Evolutionary conservation across 306 rosid species (phyloP).

Genomic region (Prunus kanzakura): DNA sequence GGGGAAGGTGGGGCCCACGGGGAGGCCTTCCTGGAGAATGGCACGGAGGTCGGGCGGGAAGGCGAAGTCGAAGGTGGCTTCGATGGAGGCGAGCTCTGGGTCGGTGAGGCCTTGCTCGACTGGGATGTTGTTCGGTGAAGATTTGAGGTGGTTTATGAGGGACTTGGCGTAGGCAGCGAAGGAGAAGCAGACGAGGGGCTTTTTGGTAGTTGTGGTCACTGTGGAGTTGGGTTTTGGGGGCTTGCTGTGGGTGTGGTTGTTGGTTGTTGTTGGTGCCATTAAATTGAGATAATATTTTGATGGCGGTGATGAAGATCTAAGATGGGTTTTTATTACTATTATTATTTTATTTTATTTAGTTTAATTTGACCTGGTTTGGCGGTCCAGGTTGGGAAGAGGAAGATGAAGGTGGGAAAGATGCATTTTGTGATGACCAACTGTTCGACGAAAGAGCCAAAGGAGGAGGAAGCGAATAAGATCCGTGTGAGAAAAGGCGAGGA

Average conservation of each 20-base stretch:
- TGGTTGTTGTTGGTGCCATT: not conserved
- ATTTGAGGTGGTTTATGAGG: constrained; percentile 44
- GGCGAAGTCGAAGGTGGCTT: constrained; percentile 47
- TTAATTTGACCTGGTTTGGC: not conserved
- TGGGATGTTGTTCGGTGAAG: constrained; percentile 30
- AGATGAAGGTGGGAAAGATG: not conserved
- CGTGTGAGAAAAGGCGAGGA: not conserved
- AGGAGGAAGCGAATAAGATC: not conserved
- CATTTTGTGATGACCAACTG: not conserved
- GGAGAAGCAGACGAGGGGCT: constrained; percentile 63
- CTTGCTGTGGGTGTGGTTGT: not conserved
- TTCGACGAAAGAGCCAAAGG: not conserved
- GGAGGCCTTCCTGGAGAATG: constrained; percentile 76
- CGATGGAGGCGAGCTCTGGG: constrained; percentile 45
- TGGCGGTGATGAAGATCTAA: not conserved
- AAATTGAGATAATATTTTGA: not conserved
- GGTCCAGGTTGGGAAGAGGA: not conserved
- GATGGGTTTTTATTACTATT: not conserved
- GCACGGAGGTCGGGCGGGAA: constrained; percentile 85
- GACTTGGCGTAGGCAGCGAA: constrained; percentile 61
- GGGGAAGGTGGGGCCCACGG: constrained; percentile 63
- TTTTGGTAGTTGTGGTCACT: constrained; percentile 17
- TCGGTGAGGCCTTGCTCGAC: constrained; percentile 60
- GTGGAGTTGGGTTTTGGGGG: constrained; percentile 3
- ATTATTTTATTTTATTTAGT: not conserved